phyloP scores from a whole-genome alignment of 2,329 filamentous ascomycete species.

The Zymoseptoria tritici region DNA sequence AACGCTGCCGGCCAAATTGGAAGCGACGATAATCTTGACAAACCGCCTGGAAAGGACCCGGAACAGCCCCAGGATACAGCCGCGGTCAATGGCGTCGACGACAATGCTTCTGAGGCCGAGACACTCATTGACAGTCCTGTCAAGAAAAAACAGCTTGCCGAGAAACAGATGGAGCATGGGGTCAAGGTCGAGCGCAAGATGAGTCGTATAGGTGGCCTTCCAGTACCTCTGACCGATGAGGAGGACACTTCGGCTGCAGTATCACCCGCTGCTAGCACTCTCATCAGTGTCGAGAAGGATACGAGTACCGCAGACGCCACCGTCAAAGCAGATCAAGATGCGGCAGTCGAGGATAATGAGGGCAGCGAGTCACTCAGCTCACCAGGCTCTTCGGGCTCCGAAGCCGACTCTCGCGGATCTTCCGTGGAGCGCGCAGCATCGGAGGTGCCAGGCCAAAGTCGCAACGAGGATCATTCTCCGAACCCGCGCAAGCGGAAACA shows the following conservation, averaged over 20 bases:
- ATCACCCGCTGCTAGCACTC: slow-evolving; percentile 24
- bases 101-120: slow-evolving; percentile 41
- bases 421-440: slow-evolving; percentile 25
- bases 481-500: slow-evolving; percentile 34
- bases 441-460: slow-evolving; percentile 19
- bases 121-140: slow-evolving; percentile 41
- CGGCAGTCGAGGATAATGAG: slow-evolving; percentile 7
- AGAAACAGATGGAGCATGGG: slow-evolving; percentile 25
- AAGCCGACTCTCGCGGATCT: slow-evolving; percentile 16
- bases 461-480: slow-evolving; percentile 18
- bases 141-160: slow-evolving; percentile 31
- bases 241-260: slow-evolving; percentile 24
- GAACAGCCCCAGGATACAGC: neutral
- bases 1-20: neutral
- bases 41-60: neutral
- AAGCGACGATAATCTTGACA: neutral
- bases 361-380: slow-evolving; percentile 28
- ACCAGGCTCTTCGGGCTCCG: slow-evolving; percentile 19
- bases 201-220: slow-evolving; percentile 26
- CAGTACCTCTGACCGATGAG: slow-evolving; percentile 25
- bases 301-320: neutral
- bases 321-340: neutral
- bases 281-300: slow-evolving; percentile 18
- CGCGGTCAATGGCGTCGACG: slow-evolving; percentile 15
- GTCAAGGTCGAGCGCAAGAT: slow-evolving; percentile 14